Evolutionary conservation across 129 eudicot species (phyloP).

Genomic region (Tagetes erecta): DNA sequence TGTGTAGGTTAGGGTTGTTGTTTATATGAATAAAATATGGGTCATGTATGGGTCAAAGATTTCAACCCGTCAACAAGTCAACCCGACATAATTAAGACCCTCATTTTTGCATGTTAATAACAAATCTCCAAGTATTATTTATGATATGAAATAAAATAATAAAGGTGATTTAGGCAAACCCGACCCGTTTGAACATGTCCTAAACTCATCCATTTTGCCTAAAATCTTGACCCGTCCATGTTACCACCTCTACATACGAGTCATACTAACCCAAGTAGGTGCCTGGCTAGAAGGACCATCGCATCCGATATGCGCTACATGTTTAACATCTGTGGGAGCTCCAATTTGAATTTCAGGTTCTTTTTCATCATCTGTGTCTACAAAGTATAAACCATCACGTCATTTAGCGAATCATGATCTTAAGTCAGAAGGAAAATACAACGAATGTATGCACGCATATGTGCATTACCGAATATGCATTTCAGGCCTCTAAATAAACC

Average conservation of each 20-base stretch:
- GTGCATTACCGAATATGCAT: constrained; percentile 35
- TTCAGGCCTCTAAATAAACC: constrained; percentile 50
- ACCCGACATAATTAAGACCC: too few species aligned
- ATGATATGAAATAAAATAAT: background rate
- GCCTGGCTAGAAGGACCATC: constrained; percentile 58
- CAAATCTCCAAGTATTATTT: too few species aligned
- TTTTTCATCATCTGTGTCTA: constrained; percentile 47
- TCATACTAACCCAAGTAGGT: constrained; percentile 68
- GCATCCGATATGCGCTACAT: constrained; percentile 72
- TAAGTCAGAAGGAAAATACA: background rate
- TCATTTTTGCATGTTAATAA: too few species aligned
- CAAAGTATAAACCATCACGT: background rate
- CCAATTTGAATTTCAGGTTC: constrained; percentile 68
- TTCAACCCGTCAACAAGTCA: too few species aligned
- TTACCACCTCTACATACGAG: constrained; percentile 16
- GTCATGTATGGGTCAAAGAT: too few species aligned
- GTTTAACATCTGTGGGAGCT: constrained; percentile 71
- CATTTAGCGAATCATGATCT: constrained; percentile 7
- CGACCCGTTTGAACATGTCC: background rate
- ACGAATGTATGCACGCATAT: background rate
- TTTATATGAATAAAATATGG: too few species aligned
- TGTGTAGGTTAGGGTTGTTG: too few species aligned
- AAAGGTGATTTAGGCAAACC: background rate
- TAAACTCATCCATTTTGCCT: background rate
- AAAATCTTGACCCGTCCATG: background rate